These are phyloP conservation scores for Aspergillus uvarum DNA, from an alignment of 2,329 filamentous ascomycete species.

Conservation along the genomic window DNA sequence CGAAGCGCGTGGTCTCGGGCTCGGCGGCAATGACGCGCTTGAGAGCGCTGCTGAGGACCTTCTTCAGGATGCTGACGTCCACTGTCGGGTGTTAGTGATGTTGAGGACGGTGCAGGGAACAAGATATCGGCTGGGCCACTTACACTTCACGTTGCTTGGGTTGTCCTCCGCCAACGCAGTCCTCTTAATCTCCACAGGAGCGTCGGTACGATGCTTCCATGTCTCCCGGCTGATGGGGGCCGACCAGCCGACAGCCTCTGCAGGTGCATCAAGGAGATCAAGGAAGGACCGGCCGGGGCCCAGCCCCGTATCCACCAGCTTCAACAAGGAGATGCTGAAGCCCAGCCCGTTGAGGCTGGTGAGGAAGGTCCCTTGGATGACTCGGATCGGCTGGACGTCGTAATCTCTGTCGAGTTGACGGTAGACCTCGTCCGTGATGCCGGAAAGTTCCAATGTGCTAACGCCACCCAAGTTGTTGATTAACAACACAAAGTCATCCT, in stretches of 20 bases:
- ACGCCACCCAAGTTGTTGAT: conserved; percentile 71
- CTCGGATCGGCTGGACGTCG: conserved; percentile 60
- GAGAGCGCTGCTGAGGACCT: conserved; percentile 56
- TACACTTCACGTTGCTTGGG: conserved; percentile 55
- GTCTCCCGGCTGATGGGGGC: conserved; percentile 59
- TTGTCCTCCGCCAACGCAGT: conserved; percentile 46
- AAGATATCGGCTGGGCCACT: conserved; percentile 20
- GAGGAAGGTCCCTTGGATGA: conserved; percentile 68
- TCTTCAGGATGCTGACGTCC: conserved; percentile 52
- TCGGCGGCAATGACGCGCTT: conserved; percentile 62
- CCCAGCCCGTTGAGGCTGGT: conserved; percentile 70
- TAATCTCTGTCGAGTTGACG: conserved; percentile 59
- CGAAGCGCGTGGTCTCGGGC: conserved; percentile 64
- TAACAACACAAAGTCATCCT: conserved; percentile 62
- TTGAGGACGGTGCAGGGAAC: background rate
- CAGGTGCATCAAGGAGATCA: conserved; percentile 66
- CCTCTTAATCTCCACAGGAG: conserved; percentile 43
- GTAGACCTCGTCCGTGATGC: conserved; percentile 66
- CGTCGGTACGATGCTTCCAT: conserved; percentile 52
- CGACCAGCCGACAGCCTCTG: conserved; percentile 67
- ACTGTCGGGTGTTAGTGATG: conserved; percentile 37
- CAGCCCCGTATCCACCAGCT: conserved; percentile 60
- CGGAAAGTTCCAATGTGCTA: conserved; percentile 65
- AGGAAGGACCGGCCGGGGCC: conserved; percentile 57
- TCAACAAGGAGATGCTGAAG: conserved; percentile 68